These are phyloP conservation scores for Phoenix roebelenii DNA, from an alignment of 176 grass and related monocot species.

Conservation along the genomic window DNA sequence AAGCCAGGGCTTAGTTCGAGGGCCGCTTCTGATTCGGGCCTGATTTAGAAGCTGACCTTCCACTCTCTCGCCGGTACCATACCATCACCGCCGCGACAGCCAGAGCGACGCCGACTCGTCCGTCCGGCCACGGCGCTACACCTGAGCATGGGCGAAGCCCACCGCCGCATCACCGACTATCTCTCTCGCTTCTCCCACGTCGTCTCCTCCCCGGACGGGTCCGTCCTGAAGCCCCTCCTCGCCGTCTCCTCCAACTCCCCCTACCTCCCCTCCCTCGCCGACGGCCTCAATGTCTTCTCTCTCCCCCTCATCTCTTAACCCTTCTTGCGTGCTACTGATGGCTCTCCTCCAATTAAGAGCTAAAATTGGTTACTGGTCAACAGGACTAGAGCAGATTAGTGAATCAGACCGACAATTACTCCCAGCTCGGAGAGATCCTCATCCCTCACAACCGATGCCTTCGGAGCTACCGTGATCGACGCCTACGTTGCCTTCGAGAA, in stretches of 20 bases:
- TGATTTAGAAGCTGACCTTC: too few species aligned
- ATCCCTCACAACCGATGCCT: constrained; percentile 51
- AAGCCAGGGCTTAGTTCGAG: too few species aligned
- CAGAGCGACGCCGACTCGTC: too few species aligned
- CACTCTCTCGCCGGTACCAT: too few species aligned
- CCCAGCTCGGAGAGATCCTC: constrained; percentile 59
- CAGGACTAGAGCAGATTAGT: constrained; percentile 44
- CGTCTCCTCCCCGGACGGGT: constrained; percentile 31
- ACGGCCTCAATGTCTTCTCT: constrained; percentile 46
- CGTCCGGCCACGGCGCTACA: constrained; percentile 38
- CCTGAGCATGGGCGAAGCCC: constrained; percentile 75
- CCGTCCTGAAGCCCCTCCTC: constrained; percentile 36
- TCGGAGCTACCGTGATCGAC: constrained; percentile 60
- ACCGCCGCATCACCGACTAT: constrained; percentile 57
- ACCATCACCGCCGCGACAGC: too few species aligned
- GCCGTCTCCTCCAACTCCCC: constrained; percentile 48
- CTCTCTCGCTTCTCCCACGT: constrained; percentile 46
- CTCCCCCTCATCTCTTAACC: too few species aligned
- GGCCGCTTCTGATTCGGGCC: too few species aligned
- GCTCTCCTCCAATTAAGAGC: too few species aligned
- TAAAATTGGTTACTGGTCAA: too few species aligned
- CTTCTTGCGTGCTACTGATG: too few species aligned
- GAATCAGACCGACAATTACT: constrained; percentile 30
- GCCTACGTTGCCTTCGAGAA: constrained; percentile 83
- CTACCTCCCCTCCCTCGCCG: constrained; percentile 38